Base-by-base conservation (phyloP, 495 filamentous ascomycete genomes). In the Penicillium alfredii region DNA sequence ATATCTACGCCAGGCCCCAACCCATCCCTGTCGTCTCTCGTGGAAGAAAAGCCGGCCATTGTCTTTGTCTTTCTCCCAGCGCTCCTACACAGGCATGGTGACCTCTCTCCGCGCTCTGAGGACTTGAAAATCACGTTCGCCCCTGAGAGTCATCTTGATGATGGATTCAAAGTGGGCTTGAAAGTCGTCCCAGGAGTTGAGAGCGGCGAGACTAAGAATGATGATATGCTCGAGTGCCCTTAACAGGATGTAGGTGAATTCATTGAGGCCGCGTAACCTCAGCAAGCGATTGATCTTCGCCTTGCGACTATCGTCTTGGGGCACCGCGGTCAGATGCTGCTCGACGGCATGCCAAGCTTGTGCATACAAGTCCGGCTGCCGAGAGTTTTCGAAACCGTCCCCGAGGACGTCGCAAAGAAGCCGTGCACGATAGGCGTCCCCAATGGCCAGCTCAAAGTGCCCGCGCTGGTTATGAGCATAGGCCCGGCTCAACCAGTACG, bases 401-500 rank as follows among this genome's bases (percentile, higher is more conserved):
- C 31, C 15, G 6, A 66, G 31, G 4, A 58, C 44, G 14, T 66
- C 54, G 21, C 51, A 58, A 3, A 94, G 71, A 18, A 93, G 69
- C 3, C 89, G 71, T 5, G 85, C 84, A 35, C 82, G 78, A 57
- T 94, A 92, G 8, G 84, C 83, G 54, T 92, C 88, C 16, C 84
- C 84, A 21, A 81, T 76, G 6, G 84, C 85, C 8, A 94, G 71
- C 48, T 95, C 88, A 7, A 83, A 89, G 53, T 85, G 89, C 17
- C 71, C 82, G 13, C 88, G 76, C 30, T 77, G 60, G 25, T 78
- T 68, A 56, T 90, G 78, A 11, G 76, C 73, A 19, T 74, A 66
- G n/a, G 85, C 80, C 11, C 86, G 74, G 36, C 76, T 67, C 31
- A 88, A 53, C 57, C 86, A 88, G 23, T 79, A 69, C 17, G 80